Conservation (phyloP, 257 asterid species). For the Solanum sejunctum region DNA sequence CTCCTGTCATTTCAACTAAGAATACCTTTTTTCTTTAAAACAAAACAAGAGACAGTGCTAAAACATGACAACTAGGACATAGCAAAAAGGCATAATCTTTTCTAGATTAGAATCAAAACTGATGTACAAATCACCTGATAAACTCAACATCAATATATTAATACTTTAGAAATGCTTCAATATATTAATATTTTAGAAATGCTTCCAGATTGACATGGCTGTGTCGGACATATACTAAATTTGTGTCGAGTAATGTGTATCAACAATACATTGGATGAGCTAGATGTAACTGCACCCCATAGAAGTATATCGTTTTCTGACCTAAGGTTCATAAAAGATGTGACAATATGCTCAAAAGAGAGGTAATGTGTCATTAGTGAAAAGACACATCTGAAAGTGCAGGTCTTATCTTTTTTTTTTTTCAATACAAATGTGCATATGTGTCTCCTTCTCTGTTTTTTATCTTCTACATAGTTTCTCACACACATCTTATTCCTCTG, state of each 20-base stretch:
- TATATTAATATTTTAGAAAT: too few species aligned
- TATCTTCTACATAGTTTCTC: too few species aligned
- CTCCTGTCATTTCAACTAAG: too few species aligned
- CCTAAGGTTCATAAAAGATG: background rate
- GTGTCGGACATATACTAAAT: too few species aligned
- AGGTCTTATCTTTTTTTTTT: too few species aligned
- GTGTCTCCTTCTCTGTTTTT: too few species aligned
- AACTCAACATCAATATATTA: background rate
- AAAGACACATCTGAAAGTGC: background rate
- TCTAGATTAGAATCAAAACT: background rate
- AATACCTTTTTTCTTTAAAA: too few species aligned
- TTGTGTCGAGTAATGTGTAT: background rate
- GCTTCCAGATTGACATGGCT: too few species aligned
- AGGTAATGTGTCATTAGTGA: background rate
- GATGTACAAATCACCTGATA: background rate
- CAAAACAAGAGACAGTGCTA: background rate
- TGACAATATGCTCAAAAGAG: background rate
- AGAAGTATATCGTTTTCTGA: background rate
- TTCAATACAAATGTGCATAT: too few species aligned
- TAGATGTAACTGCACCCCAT: background rate
- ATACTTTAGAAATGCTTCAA: too few species aligned
- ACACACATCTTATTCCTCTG: too few species aligned
- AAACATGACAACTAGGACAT: background rate
- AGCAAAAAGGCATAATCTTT: background rate
- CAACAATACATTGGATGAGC: background rate